Evolutionary conservation across 495 filamentous ascomycete species (phyloP).

Genomic region (Aspergillus asperescens): DNA sequence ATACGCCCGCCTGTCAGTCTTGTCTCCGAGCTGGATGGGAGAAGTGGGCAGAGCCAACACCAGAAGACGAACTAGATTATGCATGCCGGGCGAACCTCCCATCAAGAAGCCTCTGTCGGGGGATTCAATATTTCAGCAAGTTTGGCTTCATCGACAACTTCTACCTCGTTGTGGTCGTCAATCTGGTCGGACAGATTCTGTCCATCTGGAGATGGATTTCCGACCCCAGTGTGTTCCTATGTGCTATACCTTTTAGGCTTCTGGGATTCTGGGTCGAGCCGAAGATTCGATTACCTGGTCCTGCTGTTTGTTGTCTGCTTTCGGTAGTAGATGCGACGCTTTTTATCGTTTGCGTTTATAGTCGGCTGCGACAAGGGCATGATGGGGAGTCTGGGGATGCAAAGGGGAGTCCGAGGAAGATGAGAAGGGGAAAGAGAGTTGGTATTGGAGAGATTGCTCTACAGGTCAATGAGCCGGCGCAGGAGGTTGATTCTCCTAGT

Average conservation of each 20-base stretch:
- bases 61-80: not conserved
- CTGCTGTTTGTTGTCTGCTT: not conserved
- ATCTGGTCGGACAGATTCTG: not conserved
- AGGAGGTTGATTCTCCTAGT: too few relatives aligned
- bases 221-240: not conserved
- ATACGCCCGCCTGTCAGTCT: not conserved
- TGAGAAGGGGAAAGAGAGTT: too few relatives aligned
- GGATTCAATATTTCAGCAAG: not conserved
- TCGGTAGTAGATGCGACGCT: not conserved
- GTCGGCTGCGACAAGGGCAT: too few relatives aligned
- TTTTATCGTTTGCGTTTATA: too few relatives aligned
- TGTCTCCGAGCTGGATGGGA: constrained; percentile 10
- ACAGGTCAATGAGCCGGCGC: too few relatives aligned
- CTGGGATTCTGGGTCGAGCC: not conserved
- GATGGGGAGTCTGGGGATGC: too few relatives aligned
- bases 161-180: not conserved
- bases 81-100: not conserved
- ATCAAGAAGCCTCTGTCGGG: not conserved
- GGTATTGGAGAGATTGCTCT: too few relatives aligned
- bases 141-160: not conserved
- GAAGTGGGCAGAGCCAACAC: not conserved
- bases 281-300: not conserved
- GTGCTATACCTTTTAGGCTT: not conserved
- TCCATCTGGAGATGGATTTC: not conserved
- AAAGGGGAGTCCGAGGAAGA: too few relatives aligned